Conservation (phyloP, 225 moss, liverwort and hornwort genomes). For the Physcomitrellopsis africana region DNA sequence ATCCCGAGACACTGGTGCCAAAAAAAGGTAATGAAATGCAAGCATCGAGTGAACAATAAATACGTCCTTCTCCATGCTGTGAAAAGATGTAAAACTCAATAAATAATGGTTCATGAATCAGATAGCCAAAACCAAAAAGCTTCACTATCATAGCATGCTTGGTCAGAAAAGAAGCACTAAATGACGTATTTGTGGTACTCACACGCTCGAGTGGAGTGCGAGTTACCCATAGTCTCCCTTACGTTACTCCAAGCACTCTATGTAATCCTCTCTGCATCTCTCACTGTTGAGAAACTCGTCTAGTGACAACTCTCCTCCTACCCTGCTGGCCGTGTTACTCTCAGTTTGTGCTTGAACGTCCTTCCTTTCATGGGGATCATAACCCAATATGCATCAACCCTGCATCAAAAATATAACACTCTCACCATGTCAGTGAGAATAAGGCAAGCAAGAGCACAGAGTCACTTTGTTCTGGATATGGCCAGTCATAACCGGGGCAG, state of each 20-base stretch:
- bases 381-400: constrained; percentile 33
- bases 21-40: neutral
- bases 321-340: constrained; percentile 15
- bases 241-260: constrained; percentile 41
- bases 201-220: constrained; percentile 37
- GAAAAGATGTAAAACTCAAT: neutral
- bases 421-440: constrained; percentile 10
- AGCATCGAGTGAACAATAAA: neutral
- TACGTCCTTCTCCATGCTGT: neutral
- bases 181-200: constrained; percentile 6
- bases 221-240: constrained; percentile 52
- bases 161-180: no score
- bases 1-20: constrained; percentile 52
- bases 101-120: neutral
- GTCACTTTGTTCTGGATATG: neutral
- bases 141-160: neutral
- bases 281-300: constrained; percentile 4
- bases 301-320: constrained; percentile 14
- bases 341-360: neutral
- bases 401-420: constrained; percentile 19
- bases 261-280: constrained; percentile 31
- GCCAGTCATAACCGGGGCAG: constrained; percentile 4
- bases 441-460: constrained; percentile 10
- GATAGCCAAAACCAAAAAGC: neutral
- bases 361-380: constrained; percentile 39